phyloP scores from a whole-genome alignment of 768 basidiomycete genomes.

The Stropharia rugosoannulata region DNA sequence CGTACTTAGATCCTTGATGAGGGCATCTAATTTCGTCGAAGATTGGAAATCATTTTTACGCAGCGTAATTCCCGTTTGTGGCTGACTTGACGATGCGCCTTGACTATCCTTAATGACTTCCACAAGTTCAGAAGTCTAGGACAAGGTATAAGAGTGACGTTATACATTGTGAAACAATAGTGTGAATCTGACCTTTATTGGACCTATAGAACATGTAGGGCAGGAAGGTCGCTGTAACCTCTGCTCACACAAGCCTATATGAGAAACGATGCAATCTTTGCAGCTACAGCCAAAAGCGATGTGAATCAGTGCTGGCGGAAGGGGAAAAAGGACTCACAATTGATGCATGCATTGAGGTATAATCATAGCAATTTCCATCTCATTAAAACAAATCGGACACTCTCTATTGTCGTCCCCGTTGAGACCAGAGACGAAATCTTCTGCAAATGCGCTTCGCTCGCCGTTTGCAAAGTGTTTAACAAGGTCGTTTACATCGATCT shows the following conservation, averaged over 20 bases:
- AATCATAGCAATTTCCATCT: constrained; percentile 67
- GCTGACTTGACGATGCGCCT: constrained; percentile 19
- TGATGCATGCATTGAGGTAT: constrained; percentile 77
- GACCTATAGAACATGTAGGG: constrained; percentile 76
- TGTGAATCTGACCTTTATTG: constrained; percentile 47
- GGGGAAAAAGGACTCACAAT: constrained; percentile 44
- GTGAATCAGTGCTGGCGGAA: not conserved
- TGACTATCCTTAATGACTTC: constrained; percentile 52
- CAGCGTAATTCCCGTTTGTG: constrained; percentile 52
- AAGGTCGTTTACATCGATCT: constrained; percentile 57
- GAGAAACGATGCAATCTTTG: constrained; percentile 85
- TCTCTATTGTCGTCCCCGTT: constrained; percentile 55
- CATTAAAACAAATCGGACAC: constrained; percentile 82
- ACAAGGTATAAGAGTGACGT: not conserved
- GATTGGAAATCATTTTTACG: constrained; percentile 84
- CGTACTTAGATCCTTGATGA: constrained; percentile 70
- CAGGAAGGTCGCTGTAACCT: constrained; percentile 71
- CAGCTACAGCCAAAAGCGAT: constrained; percentile 43
- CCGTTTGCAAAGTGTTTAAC: constrained; percentile 50
- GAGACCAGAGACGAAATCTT: constrained; percentile 64
- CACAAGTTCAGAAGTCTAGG: constrained; percentile 57
- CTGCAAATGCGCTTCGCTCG: constrained; percentile 51
- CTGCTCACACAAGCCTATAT: constrained; percentile 67
- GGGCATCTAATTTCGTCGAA: constrained; percentile 88
- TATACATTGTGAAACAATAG: not conserved